Conservation (phyloP, 176 grass and related monocot genomes). For the Bolboschoenus planiculmis region DNA sequence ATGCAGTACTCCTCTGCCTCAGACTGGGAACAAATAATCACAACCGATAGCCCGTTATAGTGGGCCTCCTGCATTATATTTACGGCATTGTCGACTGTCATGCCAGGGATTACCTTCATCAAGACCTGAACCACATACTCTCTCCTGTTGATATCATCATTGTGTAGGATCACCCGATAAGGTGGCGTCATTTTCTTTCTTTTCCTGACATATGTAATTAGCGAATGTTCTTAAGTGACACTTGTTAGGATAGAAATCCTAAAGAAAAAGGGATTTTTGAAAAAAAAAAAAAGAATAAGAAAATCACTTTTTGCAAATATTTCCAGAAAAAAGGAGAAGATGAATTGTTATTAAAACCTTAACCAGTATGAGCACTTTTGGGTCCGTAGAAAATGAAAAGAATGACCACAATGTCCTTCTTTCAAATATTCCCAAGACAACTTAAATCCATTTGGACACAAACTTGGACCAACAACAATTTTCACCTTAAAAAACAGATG, state of each 20-base stretch:
- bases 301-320: not conserved
- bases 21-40: constrained; percentile 65
- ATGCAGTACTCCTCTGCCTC: constrained; percentile 87
- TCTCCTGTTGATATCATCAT: constrained; percentile 80
- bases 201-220: constrained; percentile 55
- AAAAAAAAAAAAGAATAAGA: not conserved
- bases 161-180: constrained; percentile 70
- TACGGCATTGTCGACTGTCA: constrained; percentile 86
- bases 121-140: constrained; percentile 94
- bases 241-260: not conserved
- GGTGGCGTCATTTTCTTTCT: constrained; percentile 66
- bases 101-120: constrained; percentile 95
- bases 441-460: not conserved
- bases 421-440: not conserved
- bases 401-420: not conserved
- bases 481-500: not conserved
- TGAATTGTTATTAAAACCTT: not conserved
- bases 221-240: not conserved
- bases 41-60: constrained; percentile 76
- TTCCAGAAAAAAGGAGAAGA: not conserved
- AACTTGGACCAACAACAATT: not conserved
- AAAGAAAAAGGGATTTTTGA: not conserved
- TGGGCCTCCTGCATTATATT: constrained; percentile 99
- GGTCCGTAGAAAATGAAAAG: not conserved
- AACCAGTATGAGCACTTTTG: not conserved